Evolutionary conservation across 352 stramenopile genomes (phyloP).

Genomic region (Pythium aristosporum): DNA sequence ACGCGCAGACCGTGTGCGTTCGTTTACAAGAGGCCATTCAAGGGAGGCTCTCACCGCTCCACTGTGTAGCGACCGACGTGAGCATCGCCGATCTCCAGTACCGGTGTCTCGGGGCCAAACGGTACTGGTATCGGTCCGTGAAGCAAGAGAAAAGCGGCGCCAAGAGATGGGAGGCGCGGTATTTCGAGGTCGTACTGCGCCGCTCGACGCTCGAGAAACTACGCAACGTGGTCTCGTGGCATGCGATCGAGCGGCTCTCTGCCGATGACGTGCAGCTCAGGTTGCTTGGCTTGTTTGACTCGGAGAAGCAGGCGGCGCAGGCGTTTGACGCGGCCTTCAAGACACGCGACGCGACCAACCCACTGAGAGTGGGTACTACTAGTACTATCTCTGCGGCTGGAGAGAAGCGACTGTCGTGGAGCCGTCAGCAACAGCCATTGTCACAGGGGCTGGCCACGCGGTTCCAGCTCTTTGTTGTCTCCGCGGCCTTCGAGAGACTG

Average conservation of each 20-base stretch:
- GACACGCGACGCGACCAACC: conserved; percentile 25
- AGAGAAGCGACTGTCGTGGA: neutral
- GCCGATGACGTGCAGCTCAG: conserved; percentile 48
- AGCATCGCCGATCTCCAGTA: conserved; percentile 64
- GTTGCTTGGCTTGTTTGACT: conserved; percentile 59
- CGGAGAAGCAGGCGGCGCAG: conserved; percentile 41
- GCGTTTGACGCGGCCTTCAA: conserved; percentile 35
- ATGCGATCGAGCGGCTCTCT: conserved; percentile 33
- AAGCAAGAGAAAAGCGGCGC: conserved; percentile 62
- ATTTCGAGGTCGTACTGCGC: conserved; percentile 52
- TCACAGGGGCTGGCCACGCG: conserved; percentile 30
- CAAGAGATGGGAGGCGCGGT: conserved; percentile 58
- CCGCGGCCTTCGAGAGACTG: conserved; percentile 46
- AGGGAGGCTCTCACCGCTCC: neutral
- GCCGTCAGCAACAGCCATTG: conserved; percentile 17
- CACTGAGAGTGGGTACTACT: conserved; percentile 13
- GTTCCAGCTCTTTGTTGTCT: conserved; percentile 55
- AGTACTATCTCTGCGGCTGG: neutral
- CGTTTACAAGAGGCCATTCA: conserved; percentile 12
- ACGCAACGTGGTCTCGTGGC: conserved; percentile 26
- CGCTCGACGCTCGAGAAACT: conserved; percentile 35
- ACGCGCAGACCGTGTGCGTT: conserved; percentile 6
- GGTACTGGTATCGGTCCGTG: conserved; percentile 68
- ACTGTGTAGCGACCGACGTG: conserved; percentile 31
- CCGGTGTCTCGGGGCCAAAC: conserved; percentile 47